Percentiles rank a stretch among this genome's conserved stretches.
Conservation (phyloP, 2,329 filamentous ascomycete species). For the Trichoderma asperellum region DNA sequence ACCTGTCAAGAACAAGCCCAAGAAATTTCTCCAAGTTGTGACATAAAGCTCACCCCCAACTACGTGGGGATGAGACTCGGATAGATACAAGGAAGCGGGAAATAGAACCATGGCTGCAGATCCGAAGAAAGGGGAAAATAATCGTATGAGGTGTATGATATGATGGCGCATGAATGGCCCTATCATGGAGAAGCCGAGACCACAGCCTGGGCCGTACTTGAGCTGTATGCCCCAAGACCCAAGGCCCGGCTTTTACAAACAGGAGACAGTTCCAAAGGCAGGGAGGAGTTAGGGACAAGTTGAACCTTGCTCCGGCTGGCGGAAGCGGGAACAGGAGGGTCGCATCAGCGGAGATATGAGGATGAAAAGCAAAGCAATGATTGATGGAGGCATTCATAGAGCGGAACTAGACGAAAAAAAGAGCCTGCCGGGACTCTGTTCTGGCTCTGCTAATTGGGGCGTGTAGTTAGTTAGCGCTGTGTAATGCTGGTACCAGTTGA, state of each 20-base stretch:
- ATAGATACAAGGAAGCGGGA: neutral
- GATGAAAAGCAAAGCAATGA: neutral
- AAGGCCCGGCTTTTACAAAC: neutral
- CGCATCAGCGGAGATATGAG: neutral
- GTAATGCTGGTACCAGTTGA: neutral
- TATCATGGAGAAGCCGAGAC: neutral
- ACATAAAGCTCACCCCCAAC: slow-evolving; percentile 24
- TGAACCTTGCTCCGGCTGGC: slow-evolving; percentile 11
- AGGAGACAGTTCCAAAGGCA: neutral
- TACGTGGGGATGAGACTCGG: slow-evolving; percentile 16
- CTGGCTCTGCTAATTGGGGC: neutral
- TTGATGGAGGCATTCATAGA: neutral
- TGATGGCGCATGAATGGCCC: neutral
- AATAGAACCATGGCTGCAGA: neutral
- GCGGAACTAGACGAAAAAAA: neutral
- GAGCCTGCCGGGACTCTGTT: neutral
- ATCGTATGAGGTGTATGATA: slow-evolving; percentile 7
- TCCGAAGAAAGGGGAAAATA: neutral
- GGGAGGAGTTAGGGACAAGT: slow-evolving; percentile 1
- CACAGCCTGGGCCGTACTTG: neutral
- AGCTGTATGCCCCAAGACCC: neutral
- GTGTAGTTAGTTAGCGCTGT: slow-evolving; percentile 1
- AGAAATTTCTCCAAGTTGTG: slow-evolving; percentile 10
- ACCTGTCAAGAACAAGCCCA: slow-evolving; percentile 30
- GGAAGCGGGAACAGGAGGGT: slow-evolving; percentile 12